Conservation (phyloP, 129 eudicot genomes). For the Deinandra increscens region DNA sequence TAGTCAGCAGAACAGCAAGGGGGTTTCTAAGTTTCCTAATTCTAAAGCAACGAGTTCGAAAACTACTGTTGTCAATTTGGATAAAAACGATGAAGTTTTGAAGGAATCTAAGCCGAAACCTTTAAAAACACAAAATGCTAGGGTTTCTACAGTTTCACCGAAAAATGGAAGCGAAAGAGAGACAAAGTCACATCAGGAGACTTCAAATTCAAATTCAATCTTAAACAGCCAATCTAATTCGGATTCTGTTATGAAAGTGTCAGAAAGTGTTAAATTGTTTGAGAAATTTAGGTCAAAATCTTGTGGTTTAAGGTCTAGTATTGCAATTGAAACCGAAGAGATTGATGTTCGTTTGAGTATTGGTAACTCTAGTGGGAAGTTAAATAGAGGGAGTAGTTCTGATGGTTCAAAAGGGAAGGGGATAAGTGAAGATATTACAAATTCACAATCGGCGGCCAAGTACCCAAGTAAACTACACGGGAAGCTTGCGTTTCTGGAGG, state of each 20-base stretch:
- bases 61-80: neutral
- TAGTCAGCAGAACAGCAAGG: neutral
- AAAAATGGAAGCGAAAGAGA: slow-evolving; percentile 6
- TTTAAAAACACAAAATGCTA: neutral
- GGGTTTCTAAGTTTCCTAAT: slow-evolving; percentile 8
- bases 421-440: slow-evolving; percentile 23
- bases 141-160: slow-evolving; percentile 13
- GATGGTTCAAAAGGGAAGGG: slow-evolving; percentile 38
- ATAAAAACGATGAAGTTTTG: slow-evolving; percentile 25
- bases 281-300: slow-evolving; percentile 35
- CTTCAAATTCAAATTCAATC: too few relatives aligned
- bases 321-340: slow-evolving; percentile 26
- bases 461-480: slow-evolving; percentile 82
- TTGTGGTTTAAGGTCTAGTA: slow-evolving; percentile 31
- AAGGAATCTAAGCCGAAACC: neutral
- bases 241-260: slow-evolving; percentile 32
- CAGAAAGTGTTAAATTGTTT: slow-evolving; percentile 27
- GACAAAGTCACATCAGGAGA: neutral
- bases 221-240: neutral
- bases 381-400: slow-evolving; percentile 26
- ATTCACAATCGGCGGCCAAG: slow-evolving; percentile 26
- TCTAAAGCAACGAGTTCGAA: slow-evolving; percentile 24
- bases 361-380: slow-evolving; percentile 31
- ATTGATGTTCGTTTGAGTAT: slow-evolving; percentile 28
- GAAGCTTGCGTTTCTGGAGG: slow-evolving; percentile 91